phyloP scores from a whole-genome alignment of 371 early-diverging fungal genomes.

The Chytridiales sp. region DNA sequence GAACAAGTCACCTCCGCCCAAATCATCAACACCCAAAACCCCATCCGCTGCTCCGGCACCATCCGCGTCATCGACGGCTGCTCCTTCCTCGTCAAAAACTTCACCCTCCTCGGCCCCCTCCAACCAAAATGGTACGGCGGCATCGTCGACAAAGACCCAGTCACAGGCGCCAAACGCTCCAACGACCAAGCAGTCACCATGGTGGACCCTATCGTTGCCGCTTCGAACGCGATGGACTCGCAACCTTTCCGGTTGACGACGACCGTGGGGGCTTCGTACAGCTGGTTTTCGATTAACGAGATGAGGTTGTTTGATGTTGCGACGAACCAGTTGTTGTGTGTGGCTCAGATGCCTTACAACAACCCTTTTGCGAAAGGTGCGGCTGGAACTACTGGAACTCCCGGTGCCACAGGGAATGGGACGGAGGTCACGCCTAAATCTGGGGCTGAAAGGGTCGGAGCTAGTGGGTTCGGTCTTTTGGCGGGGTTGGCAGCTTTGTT shows the following conservation, averaged over 20 bases:
- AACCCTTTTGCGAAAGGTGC: constrained; percentile 3
- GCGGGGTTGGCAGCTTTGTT: no score
- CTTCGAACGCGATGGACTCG: neutral
- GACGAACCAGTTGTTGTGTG: constrained; percentile 21
- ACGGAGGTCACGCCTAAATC: no score
- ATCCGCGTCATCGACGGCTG: constrained; percentile 26
- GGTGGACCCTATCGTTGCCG: constrained; percentile 7
- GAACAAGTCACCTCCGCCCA: constrained; percentile 20
- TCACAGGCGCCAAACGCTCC: no score
- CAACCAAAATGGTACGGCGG: constrained; percentile 31
- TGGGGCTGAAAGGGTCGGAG: no score
- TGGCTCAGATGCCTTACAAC: constrained; percentile 19
- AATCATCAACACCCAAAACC: constrained; percentile 16
- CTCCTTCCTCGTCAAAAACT: constrained; percentile 30
- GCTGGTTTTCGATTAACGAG: constrained; percentile 26
- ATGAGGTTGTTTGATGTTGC: constrained; percentile 24
- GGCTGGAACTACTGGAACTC: neutral
- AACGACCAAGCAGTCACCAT: constrained; percentile 21
- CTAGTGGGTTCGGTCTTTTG: no score
- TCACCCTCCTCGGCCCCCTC: constrained; percentile 24
- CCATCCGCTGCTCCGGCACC: constrained; percentile 20
- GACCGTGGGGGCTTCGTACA: constrained; percentile 11
- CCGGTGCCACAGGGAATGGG: no score
- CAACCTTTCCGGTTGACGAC: constrained; percentile 19
- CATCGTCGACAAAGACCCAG: constrained; percentile 14